phyloP scores from a whole-genome alignment of 176 grass and related monocot species.

The Cocos nucifera region DNA sequence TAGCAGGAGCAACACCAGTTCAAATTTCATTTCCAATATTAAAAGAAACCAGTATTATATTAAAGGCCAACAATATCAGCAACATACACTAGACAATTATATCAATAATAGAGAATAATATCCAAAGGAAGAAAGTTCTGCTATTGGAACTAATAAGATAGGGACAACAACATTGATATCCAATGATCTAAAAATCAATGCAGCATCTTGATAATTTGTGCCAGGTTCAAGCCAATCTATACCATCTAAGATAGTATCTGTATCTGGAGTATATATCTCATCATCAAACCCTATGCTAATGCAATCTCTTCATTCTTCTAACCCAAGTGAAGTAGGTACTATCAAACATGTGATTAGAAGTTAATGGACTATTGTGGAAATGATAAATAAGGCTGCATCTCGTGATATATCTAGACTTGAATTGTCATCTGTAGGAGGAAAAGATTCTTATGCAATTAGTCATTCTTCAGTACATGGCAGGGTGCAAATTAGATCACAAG shows the following conservation, averaged over 20 bases:
- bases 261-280: slow-evolving; percentile 17
- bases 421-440: not conserved
- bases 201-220: slow-evolving; percentile 16
- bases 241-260: not conserved
- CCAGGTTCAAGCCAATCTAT: too few relatives aligned
- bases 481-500: slow-evolving; percentile 6
- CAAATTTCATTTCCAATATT: too few relatives aligned
- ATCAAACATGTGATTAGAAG: slow-evolving; percentile 26
- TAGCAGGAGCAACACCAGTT: too few relatives aligned
- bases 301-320: slow-evolving; percentile 2
- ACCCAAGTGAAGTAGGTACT: slow-evolving; percentile 20
- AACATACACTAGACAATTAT: too few relatives aligned
- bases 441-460: not conserved
- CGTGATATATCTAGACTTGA: slow-evolving; percentile 6
- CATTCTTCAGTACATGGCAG: not conserved
- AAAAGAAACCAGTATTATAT: too few relatives aligned
- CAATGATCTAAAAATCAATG: slow-evolving; percentile 13
- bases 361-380: slow-evolving; percentile 19
- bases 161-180: slow-evolving; percentile 2
- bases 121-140: slow-evolving; percentile 20
- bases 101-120: too few relatives aligned
- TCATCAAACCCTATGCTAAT: too few relatives aligned
- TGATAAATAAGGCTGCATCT: not conserved
- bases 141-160: slow-evolving; percentile 10
- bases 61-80: too few relatives aligned